Evolutionary conservation across 2,329 filamentous ascomycete species (phyloP).

Genomic region (Blumeria graminis): DNA sequence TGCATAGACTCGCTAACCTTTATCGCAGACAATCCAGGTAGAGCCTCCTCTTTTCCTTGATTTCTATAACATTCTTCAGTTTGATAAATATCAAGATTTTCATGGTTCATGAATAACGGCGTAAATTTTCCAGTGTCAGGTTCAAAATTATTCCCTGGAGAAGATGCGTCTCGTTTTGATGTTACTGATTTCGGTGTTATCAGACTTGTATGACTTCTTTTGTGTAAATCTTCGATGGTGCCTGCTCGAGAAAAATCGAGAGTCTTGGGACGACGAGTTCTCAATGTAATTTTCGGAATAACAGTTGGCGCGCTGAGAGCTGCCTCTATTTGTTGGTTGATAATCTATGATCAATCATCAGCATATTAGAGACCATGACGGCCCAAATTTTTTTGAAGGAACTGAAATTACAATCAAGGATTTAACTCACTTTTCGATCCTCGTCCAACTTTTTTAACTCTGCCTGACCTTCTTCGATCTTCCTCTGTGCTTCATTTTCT

Average conservation of each 20-base stretch:
- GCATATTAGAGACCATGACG: background rate
- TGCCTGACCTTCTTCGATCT: conserved; percentile 9
- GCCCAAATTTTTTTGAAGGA: background rate
- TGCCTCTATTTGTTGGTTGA: conserved; percentile 12
- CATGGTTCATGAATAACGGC: too few species aligned
- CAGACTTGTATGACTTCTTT: background rate
- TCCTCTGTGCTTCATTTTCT: conserved; percentile 12
- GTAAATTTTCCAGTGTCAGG: too few species aligned
- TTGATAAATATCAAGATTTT: too few species aligned
- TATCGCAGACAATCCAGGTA: too few species aligned
- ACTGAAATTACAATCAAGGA: background rate
- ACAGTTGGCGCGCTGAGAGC: conserved; percentile 9
- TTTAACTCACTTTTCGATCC: conserved; percentile 7
- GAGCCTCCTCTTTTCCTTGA: too few species aligned
- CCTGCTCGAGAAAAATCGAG: background rate
- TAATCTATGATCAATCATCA: conserved; percentile 6
- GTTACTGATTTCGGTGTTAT: too few species aligned
- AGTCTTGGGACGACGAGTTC: conserved; percentile 4
- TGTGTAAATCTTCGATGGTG: background rate
- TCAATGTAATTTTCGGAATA: conserved; percentile 9
- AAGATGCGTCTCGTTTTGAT: too few species aligned
- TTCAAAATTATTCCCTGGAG: too few species aligned
- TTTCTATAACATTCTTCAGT: too few species aligned
- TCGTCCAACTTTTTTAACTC: conserved; percentile 9
- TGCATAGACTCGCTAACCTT: too few species aligned